phyloP scores from a whole-genome alignment of 2,329 filamentous ascomycete species.

The Verticillium klebahnii region DNA sequence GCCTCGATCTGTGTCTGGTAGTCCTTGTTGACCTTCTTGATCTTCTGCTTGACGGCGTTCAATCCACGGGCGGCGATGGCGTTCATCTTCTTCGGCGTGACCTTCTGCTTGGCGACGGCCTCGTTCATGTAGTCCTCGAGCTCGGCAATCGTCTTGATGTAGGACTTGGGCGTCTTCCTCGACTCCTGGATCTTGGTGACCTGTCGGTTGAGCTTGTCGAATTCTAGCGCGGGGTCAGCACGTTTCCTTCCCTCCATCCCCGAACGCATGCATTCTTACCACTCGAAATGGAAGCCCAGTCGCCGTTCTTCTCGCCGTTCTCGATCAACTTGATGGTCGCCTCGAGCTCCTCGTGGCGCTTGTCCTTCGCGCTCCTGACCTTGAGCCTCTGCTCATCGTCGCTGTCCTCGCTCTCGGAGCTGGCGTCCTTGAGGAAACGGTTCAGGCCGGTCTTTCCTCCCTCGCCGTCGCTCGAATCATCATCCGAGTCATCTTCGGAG shows the following conservation, averaged over 20 bases:
- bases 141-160: conserved; percentile 89
- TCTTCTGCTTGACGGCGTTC: conserved; percentile 95
- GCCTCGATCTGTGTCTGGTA: conserved; percentile 82
- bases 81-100: conserved; percentile 97
- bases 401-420: conserved; percentile 75
- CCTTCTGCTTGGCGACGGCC: conserved; percentile 91
- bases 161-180: conserved; percentile 80
- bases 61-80: conserved; percentile 88
- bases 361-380: conserved; percentile 97
- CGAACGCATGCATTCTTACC: conserved; percentile 51
- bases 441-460: conserved; percentile 66
- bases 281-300: conserved; percentile 89
- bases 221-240: conserved; percentile 53
- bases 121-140: conserved; percentile 94
- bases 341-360: conserved; percentile 91
- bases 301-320: conserved; percentile 95
- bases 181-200: conserved; percentile 72
- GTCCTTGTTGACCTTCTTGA: conserved; percentile 98
- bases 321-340: conserved; percentile 85
- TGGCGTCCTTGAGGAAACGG: conserved; percentile 70
- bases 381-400: conserved; percentile 81
- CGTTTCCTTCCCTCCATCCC: neutral
- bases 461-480: conserved; percentile 58
- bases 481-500: conserved; percentile 44
- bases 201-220: conserved; percentile 90